These are phyloP conservation scores for Plantago rigida DNA, from an alignment of 305 asterid species.

Conservation along the genomic window DNA sequence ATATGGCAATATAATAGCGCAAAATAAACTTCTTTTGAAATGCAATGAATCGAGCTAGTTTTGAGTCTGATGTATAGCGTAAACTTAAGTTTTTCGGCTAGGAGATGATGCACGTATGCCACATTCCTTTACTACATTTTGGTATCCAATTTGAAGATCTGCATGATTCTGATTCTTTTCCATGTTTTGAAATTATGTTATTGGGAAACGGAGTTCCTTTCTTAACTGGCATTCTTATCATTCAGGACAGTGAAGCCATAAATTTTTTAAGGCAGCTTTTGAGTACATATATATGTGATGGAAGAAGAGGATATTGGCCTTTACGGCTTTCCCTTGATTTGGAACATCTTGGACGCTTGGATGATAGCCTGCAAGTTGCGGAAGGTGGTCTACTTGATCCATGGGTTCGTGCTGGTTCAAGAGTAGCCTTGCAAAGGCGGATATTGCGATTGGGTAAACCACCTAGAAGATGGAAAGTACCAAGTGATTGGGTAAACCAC, in stretches of 20 bases:
- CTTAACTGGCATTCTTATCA: conserved; percentile 23
- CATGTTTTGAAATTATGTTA: too few species aligned
- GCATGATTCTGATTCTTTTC: too few species aligned
- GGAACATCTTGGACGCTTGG: conserved; percentile 70
- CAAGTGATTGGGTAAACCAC: conserved; percentile 86
- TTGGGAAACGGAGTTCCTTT: not conserved
- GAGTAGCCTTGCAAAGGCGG: conserved; percentile 71
- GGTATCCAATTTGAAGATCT: not conserved
- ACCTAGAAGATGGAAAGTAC: conserved; percentile 92
- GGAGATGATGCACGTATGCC: too few species aligned
- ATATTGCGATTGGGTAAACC: conserved; percentile 83
- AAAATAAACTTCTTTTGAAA: not conserved
- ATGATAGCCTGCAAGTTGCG: conserved; percentile 79
- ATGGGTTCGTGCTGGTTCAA: conserved; percentile 93
- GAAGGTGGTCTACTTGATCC: conserved; percentile 73
- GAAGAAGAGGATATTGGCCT: conserved; percentile 92
- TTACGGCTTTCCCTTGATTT: conserved; percentile 80
- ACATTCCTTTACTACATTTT: not conserved
- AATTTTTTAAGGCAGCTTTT: conserved; percentile 60
- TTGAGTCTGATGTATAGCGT: too few species aligned
- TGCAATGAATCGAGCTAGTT: not conserved
- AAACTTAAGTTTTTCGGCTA: too few species aligned
- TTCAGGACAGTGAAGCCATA: conserved; percentile 58
- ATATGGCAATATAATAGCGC: too few species aligned
- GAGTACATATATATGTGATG: conserved; percentile 43